Evolutionary conservation across 2,329 filamentous ascomycete species (phyloP).

Genomic region (Hypoxylon sp.): DNA sequence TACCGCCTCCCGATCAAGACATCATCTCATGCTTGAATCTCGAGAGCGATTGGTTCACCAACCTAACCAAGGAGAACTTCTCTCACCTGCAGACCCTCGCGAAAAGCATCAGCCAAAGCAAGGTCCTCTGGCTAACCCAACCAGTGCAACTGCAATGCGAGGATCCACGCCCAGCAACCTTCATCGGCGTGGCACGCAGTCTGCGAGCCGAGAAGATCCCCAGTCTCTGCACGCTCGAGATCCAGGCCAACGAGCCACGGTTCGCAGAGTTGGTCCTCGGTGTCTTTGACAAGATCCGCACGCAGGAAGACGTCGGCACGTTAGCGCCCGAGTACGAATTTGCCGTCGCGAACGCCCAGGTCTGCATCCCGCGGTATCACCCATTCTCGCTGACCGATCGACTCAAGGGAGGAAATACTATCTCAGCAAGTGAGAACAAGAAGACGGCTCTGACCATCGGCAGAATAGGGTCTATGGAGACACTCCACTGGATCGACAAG

Average conservation of each 20-base stretch:
- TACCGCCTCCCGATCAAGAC: conserved; percentile 34
- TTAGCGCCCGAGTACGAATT: conserved; percentile 47
- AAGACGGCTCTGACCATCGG: conserved; percentile 28
- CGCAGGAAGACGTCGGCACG: conserved; percentile 29
- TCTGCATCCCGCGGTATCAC: conserved; percentile 43
- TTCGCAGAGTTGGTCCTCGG: conserved; percentile 24
- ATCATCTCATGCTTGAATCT: conserved; percentile 44
- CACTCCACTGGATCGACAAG: conserved; percentile 34
- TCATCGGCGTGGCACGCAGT: conserved; percentile 45
- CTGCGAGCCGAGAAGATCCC: conserved; percentile 45
- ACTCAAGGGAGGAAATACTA: conserved; percentile 17
- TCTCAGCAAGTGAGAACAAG: conserved; percentile 6
- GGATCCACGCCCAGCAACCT: conserved; percentile 43
- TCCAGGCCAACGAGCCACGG: conserved; percentile 35
- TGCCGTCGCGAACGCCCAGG: conserved; percentile 40
- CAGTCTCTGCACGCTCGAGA: conserved; percentile 45
- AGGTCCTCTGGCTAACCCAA: conserved; percentile 47
- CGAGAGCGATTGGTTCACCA: conserved; percentile 41
- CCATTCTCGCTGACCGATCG: conserved; percentile 39
- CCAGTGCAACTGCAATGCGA: conserved; percentile 42
- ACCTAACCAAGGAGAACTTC: conserved; percentile 35
- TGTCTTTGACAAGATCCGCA: conserved; percentile 39
- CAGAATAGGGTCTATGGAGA: conserved; percentile 33
- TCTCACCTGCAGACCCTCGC: conserved; percentile 27
- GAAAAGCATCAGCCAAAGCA: conserved; percentile 18